phyloP scores from a whole-genome alignment of 345 rosid genomes.

The Brassica carinata region DNA sequence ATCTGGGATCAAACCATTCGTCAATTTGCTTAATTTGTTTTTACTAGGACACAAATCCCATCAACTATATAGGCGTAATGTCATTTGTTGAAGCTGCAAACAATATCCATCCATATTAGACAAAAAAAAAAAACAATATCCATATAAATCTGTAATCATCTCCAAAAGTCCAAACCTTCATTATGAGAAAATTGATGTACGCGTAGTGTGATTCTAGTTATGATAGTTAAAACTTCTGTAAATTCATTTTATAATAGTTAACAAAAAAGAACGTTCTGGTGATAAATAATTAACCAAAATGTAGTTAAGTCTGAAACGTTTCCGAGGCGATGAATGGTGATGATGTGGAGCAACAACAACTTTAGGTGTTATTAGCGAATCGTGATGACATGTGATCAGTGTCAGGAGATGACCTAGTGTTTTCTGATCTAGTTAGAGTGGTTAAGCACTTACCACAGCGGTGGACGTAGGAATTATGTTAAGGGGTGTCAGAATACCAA shows the following conservation, averaged over 20 bases:
- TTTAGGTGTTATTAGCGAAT: not conserved
- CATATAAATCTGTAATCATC: not conserved
- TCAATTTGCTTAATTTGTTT: conserved; percentile 1
- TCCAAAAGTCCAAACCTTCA: too few relatives aligned
- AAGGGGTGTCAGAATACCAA: too few relatives aligned
- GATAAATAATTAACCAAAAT: not conserved
- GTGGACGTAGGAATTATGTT: too few relatives aligned
- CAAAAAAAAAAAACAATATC: conserved; percentile 10
- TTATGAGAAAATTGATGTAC: not conserved
- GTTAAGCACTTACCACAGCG: not conserved
- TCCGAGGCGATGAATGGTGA: not conserved
- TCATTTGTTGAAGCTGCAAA: conserved; percentile 31
- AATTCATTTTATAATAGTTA: not conserved
- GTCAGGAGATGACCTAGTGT: not conserved
- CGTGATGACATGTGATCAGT: not conserved
- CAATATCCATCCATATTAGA: conserved; percentile 11
- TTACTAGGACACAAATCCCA: conserved; percentile 9
- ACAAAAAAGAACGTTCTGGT: not conserved
- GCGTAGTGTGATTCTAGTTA: not conserved
- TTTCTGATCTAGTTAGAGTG: not conserved
- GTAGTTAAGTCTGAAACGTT: not conserved
- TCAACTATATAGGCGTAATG: conserved; percentile 14
- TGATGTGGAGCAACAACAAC: not conserved
- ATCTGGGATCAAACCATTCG: conserved; percentile 8
- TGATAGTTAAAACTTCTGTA: not conserved